Percentiles rank a stretch among this genome's conserved stretches.
Evolutionary conservation across 345 rosid genomes (phyloP).

Genomic region (Lumnitzera racemosa): DNA sequence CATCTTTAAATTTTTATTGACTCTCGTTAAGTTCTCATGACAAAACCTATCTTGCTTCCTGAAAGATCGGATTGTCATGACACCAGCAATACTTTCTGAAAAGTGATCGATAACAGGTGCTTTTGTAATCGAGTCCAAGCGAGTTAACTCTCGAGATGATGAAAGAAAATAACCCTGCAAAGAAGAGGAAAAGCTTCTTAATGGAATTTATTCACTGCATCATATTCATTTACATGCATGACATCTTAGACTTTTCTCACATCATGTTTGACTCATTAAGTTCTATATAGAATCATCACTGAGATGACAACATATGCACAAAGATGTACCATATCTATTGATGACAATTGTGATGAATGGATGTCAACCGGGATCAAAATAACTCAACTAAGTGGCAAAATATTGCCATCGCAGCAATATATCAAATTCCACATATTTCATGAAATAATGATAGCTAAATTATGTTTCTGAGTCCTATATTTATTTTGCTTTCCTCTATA

Average conservation of each 20-base stretch:
- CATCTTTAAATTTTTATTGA: conserved; percentile 71
- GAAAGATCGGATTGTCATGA: conserved; percentile 77
- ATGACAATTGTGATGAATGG: too few species aligned
- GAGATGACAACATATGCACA: too few species aligned
- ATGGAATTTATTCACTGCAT: neutral
- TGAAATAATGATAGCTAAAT: too few species aligned
- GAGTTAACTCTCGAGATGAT: conserved; percentile 81
- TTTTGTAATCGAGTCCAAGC: conserved; percentile 88
- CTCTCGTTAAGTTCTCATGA: conserved; percentile 65
- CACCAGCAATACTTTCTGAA: conserved; percentile 91
- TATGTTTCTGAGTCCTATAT: too few species aligned
- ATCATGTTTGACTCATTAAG: too few species aligned
- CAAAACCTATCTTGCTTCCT: conserved; percentile 43
- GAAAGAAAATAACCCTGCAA: conserved; percentile 75
- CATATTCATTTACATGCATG: too few species aligned
- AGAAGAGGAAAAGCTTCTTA: neutral
- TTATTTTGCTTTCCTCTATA: too few species aligned
- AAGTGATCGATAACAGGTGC: conserved; percentile 95
- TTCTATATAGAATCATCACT: too few species aligned
- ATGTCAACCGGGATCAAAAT: neutral
- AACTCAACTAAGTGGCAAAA: neutral
- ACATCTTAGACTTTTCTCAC: too few species aligned
- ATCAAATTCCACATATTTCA: too few species aligned
- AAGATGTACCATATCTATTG: too few species aligned
- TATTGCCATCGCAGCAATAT: too few species aligned